A percentile compares a stretch with the other conserved stretches of the same genome.
phyloP scores from a whole-genome alignment of 805 yeast genomes.

The Cyberlindnera petersonii region DNA sequence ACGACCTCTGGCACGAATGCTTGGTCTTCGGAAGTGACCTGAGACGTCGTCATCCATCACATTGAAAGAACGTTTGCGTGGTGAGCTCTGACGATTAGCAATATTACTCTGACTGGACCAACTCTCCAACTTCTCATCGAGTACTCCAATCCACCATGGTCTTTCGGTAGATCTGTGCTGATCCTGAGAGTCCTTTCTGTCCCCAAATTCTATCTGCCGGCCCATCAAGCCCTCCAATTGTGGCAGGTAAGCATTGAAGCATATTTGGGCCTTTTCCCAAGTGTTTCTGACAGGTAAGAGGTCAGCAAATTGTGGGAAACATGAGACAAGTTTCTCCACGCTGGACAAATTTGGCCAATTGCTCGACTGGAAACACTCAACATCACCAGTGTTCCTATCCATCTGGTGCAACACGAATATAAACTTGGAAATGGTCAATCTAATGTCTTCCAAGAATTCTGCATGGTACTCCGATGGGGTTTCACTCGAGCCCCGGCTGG shows the following conservation, averaged over 20 bases:
- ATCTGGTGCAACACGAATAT: slow-evolving; percentile 6
- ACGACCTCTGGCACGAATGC: background rate
- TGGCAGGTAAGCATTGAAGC: slow-evolving; percentile 4
- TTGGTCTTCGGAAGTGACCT: slow-evolving; percentile 5
- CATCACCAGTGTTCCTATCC: slow-evolving; percentile 4
- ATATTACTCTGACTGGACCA: slow-evolving; percentile 3
- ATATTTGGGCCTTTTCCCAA: background rate
- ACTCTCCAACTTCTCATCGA: slow-evolving; percentile 4
- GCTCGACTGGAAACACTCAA: slow-evolving; percentile 3
- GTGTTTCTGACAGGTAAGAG: slow-evolving; percentile 9
- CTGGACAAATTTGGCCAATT: slow-evolving; percentile 13
- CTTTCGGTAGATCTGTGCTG: background rate
- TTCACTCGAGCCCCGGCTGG: too few relatives aligned
- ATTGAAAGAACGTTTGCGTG: slow-evolving; percentile 12
- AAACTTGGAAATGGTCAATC: slow-evolving; percentile 7
- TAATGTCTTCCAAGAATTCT: slow-evolving; percentile 5
- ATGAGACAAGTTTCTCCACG: slow-evolving; percentile 6
- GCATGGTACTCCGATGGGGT: too few relatives aligned
- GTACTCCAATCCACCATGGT: slow-evolving; percentile 5
- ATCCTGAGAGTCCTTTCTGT: too few relatives aligned
- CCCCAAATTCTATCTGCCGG: too few relatives aligned
- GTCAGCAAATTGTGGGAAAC: slow-evolving; percentile 8
- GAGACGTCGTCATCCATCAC: slow-evolving; percentile 7
- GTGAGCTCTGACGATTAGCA: slow-evolving; percentile 2
- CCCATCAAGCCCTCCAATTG: slow-evolving; percentile 9